Percentiles rank a stretch among this genome's conserved stretches.
Evolutionary conservation across 768 basidiomycete species (phyloP).

Genomic region (Mycena rosella): DNA sequence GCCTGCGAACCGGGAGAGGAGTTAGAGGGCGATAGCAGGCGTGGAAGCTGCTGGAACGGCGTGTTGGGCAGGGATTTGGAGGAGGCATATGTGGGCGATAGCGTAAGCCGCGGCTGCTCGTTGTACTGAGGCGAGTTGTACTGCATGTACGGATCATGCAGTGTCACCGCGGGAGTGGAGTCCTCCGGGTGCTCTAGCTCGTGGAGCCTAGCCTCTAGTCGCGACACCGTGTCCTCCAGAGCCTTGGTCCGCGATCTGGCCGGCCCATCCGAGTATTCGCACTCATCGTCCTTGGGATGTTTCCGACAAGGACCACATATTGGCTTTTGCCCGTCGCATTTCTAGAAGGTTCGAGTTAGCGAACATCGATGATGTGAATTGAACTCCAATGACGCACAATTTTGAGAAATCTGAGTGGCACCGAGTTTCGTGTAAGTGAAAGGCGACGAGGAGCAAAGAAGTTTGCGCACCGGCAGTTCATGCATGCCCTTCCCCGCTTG

Average conservation of each 20-base stretch:
- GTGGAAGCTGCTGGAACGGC: slow-evolving; percentile 6
- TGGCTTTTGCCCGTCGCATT: slow-evolving; percentile 76
- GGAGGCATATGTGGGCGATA: neutral
- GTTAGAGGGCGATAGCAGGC: slow-evolving; percentile 22
- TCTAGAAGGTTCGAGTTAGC: slow-evolving; percentile 51
- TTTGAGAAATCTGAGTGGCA: slow-evolving; percentile 57
- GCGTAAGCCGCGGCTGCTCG: slow-evolving; percentile 19
- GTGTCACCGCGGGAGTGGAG: slow-evolving; percentile 32
- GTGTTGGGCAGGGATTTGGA: slow-evolving; percentile 21
- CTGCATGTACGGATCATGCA: slow-evolving; percentile 35
- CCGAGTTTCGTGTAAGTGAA: slow-evolving; percentile 6
- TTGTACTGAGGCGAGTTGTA: neutral
- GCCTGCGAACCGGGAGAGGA: slow-evolving; percentile 30
- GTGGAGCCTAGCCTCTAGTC: slow-evolving; percentile 54
- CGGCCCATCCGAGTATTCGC: slow-evolving; percentile 78
- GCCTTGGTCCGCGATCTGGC: slow-evolving; percentile 62
- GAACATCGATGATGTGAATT: slow-evolving; percentile 14
- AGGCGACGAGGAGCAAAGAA: slow-evolving; percentile 6
- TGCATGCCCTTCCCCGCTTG: slow-evolving; percentile 67
- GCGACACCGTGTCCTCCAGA: slow-evolving; percentile 56
- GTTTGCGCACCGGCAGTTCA: slow-evolving; percentile 60
- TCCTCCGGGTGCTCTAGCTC: slow-evolving; percentile 52
- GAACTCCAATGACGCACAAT: slow-evolving; percentile 53
- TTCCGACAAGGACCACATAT: slow-evolving; percentile 73
- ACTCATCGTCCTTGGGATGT: slow-evolving; percentile 73